Evolutionary conservation across 2,329 filamentous ascomycete species (phyloP).

Genomic region (Colletotrichum sojae): DNA sequence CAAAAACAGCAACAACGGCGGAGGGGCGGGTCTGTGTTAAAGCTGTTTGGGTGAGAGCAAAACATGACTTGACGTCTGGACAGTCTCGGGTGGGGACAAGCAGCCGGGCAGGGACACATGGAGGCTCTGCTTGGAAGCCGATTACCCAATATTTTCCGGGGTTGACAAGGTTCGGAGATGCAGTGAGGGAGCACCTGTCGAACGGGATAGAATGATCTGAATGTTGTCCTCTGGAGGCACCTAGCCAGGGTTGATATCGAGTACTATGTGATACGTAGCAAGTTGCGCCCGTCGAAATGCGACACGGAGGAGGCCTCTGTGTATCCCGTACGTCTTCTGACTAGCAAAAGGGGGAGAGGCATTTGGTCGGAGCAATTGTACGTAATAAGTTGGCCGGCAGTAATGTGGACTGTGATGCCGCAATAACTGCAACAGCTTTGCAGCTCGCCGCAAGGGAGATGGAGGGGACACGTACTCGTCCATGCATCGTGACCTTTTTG

Average conservation of each 20-base stretch:
- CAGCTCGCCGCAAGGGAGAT: slow-evolving; percentile 15
- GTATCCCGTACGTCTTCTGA: not conserved
- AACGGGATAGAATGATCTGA: too few relatives aligned
- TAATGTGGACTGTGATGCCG: slow-evolving; percentile 19
- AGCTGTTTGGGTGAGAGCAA: not conserved
- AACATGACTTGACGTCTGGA: slow-evolving; percentile 31
- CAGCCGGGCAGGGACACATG: not conserved
- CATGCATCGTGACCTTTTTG: slow-evolving; percentile 6
- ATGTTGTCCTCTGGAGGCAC: not conserved
- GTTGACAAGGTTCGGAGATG: not conserved
- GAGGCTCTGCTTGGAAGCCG: slow-evolving; percentile 34
- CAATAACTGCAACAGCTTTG: slow-evolving; percentile 29
- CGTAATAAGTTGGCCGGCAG: slow-evolving; percentile 6
- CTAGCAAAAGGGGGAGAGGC: not conserved
- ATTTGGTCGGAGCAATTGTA: not conserved
- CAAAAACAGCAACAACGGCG: too few relatives aligned
- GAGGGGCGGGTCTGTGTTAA: not conserved
- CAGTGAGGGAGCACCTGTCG: not conserved
- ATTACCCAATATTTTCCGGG: slow-evolving; percentile 9
- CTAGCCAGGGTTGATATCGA: not conserved
- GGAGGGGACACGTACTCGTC: not conserved
- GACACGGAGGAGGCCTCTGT: slow-evolving; percentile 21
- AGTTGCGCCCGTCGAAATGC: slow-evolving; percentile 26
- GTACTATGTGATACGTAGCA: not conserved
- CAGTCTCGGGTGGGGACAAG: slow-evolving; percentile 32